These are phyloP conservation scores for Aspergillus oerlinghausenensis DNA, from an alignment of 2,329 filamentous ascomycete species.

Conservation along the genomic window DNA sequence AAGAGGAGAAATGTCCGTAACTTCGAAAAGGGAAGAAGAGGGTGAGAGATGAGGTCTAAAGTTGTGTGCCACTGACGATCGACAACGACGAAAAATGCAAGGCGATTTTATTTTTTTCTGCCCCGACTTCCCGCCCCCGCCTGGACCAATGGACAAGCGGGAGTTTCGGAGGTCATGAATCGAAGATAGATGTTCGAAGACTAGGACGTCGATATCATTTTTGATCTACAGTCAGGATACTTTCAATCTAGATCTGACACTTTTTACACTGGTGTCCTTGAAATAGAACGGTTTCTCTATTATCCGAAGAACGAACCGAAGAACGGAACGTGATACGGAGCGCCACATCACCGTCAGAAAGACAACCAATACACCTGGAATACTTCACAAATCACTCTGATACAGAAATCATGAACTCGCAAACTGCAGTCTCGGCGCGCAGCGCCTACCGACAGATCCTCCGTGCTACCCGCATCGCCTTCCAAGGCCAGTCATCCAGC, in stretches of 20 bases:
- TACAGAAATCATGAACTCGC: constrained; percentile 19
- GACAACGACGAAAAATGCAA: constrained; percentile 10
- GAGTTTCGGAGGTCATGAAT: constrained; percentile 22
- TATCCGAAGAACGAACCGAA: not conserved
- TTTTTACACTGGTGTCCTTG: not conserved
- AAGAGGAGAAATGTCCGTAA: constrained; percentile 1
- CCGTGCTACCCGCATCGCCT: constrained; percentile 76
- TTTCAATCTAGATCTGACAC: not conserved
- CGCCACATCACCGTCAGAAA: not conserved
- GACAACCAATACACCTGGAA: not conserved
- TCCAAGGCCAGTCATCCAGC: constrained; percentile 57
- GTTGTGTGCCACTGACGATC: constrained; percentile 12
- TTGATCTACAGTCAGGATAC: not conserved
- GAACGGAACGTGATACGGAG: not conserved
- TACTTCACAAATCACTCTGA: not conserved
- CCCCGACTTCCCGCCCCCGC: constrained; percentile 21
- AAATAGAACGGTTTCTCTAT: not conserved
- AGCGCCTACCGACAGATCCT: constrained; percentile 76
- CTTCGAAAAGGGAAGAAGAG: constrained; percentile 1
- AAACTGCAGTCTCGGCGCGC: constrained; percentile 54
- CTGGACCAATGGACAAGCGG: constrained; percentile 23
- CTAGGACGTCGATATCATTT: not conserved
- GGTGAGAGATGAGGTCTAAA: constrained; percentile 2
- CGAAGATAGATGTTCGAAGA: not conserved
- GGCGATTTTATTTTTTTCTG: constrained; percentile 37